Conservation (phyloP, 2,329 filamentous ascomycete species). For the Botrytis elliptica region DNA sequence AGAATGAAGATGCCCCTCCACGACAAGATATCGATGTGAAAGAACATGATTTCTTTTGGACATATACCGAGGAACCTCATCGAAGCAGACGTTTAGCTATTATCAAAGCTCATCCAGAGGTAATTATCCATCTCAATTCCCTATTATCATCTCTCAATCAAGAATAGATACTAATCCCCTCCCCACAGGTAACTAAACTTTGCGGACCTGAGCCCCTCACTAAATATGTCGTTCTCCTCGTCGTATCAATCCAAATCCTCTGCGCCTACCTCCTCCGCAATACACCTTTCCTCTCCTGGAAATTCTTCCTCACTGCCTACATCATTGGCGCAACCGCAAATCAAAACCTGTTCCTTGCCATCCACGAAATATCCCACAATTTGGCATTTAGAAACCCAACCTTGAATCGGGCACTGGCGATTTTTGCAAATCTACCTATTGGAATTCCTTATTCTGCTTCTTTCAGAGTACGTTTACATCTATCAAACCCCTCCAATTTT, state of each 20-base stretch:
- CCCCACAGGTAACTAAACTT: slow-evolving; percentile 80
- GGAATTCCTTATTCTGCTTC: slow-evolving; percentile 94
- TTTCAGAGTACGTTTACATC: slow-evolving; percentile 66
- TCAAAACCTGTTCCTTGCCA: slow-evolving; percentile 97
- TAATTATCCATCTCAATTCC: slow-evolving; percentile 42
- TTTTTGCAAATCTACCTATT: slow-evolving; percentile 94
- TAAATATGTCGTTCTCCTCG: slow-evolving; percentile 83
- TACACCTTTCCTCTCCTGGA: slow-evolving; percentile 76
- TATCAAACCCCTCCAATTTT: neutral
- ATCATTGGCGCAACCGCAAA: slow-evolving; percentile 91
- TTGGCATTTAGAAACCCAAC: slow-evolving; percentile 80
- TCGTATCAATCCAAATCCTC: slow-evolving; percentile 77
- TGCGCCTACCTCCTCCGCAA: slow-evolving; percentile 76
- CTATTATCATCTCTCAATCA: neutral
- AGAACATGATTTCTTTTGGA: slow-evolving; percentile 79
- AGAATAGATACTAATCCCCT: neutral
- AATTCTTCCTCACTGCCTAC: slow-evolving; percentile 85
- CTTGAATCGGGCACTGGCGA: slow-evolving; percentile 81
- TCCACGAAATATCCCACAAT: slow-evolving; percentile 98
- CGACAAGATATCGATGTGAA: slow-evolving; percentile 29
- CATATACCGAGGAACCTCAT: slow-evolving; percentile 97
- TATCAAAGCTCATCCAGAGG: slow-evolving; percentile 97
- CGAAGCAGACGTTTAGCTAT: slow-evolving; percentile 86
- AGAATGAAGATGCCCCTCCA: slow-evolving; percentile 22
- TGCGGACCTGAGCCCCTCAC: slow-evolving; percentile 95